These are phyloP conservation scores for Dimargaris xerosporica DNA, from an alignment of 192 early-diverging fungal species.

Conservation along the genomic window DNA sequence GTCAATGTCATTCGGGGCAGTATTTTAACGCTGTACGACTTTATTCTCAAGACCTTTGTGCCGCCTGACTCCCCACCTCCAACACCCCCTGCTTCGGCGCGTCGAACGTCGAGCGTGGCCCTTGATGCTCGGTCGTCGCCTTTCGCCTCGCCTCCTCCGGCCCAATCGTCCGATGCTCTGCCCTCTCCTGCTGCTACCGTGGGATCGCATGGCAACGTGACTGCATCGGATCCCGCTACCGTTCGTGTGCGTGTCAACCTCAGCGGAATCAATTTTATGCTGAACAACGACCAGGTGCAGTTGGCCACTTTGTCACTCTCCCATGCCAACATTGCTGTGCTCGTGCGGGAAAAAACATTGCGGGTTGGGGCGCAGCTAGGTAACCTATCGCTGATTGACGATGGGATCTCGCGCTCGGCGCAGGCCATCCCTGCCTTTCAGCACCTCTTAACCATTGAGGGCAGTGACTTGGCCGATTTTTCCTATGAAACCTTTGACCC, in stretches of 20 bases:
- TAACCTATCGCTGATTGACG: constrained; percentile 49
- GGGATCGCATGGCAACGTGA: too few relatives aligned
- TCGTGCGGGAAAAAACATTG: constrained; percentile 39
- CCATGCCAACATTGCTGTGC: constrained; percentile 48
- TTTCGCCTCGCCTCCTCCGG: background rate
- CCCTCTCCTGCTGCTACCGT: too few relatives aligned
- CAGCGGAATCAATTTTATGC: constrained; percentile 64
- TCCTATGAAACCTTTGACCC: constrained; percentile 67
- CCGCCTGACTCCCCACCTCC: constrained; percentile 5
- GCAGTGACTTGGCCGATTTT: constrained; percentile 79
- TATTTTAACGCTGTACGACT: constrained; percentile 74
- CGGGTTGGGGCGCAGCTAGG: constrained; percentile 52
- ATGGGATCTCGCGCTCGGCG: constrained; percentile 27
- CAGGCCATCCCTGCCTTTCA: constrained; percentile 15
- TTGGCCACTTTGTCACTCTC: constrained; percentile 62
- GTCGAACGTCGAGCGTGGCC: background rate
- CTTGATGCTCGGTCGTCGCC: background rate
- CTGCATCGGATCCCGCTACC: constrained; percentile 24
- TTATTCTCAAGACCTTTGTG: constrained; percentile 59
- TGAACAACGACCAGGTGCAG: constrained; percentile 64
- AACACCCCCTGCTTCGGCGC: background rate
- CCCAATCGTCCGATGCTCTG: too few relatives aligned
- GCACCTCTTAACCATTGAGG: constrained; percentile 66
- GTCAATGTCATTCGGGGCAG: constrained; percentile 73
- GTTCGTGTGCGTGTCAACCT: constrained; percentile 61